phyloP scores from a whole-genome alignment of 2,329 filamentous ascomycete genomes.

The Colletotrichum sp. region DNA sequence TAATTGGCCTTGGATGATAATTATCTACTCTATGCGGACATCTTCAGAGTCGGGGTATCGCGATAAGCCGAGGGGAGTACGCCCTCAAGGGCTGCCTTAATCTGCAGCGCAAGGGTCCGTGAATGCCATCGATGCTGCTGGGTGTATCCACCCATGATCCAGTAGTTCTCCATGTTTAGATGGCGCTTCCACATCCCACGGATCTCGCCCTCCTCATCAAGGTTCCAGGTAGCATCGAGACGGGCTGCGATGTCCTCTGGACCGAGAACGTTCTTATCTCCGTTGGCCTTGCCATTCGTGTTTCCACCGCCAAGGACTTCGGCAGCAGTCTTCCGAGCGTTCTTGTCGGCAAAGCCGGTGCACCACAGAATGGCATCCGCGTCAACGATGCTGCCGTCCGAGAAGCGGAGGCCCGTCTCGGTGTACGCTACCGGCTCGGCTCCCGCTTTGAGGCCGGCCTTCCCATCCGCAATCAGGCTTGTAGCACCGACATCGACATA shows the following conservation, averaged over 20 bases:
- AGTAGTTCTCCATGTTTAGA: constrained; percentile 34
- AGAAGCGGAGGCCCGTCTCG: constrained; percentile 31
- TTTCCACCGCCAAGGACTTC: constrained; percentile 31
- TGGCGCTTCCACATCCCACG: constrained; percentile 44
- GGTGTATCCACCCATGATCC: constrained; percentile 36
- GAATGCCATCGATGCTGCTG: constrained; percentile 39
- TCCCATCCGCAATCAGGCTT: constrained; percentile 30
- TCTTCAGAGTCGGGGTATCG: not conserved
- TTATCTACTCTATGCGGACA: not conserved
- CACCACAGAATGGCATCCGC: constrained; percentile 40
- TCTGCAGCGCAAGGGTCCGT: constrained; percentile 33
- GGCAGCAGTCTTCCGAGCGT: constrained; percentile 30
- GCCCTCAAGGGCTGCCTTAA: constrained; percentile 37
- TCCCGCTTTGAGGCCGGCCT: constrained; percentile 29
- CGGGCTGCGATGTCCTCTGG: constrained; percentile 29
- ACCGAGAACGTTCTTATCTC: not conserved
- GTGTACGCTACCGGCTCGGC: constrained; percentile 33
- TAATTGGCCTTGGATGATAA: accelerated
- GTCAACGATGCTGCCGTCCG: constrained; percentile 32
- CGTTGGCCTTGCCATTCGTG: not conserved
- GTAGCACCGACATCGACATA: constrained; percentile 36
- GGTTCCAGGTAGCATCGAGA: constrained; percentile 43
- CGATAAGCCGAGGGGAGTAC: constrained; percentile 29
- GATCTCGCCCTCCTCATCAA: constrained; percentile 46
- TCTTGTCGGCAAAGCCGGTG: constrained; percentile 36